Evolutionary conservation across 2,329 filamentous ascomycete genomes (phyloP), one percentile per base, ranked within the genome.

Genomic region (Cladosporium sp.): DNA sequence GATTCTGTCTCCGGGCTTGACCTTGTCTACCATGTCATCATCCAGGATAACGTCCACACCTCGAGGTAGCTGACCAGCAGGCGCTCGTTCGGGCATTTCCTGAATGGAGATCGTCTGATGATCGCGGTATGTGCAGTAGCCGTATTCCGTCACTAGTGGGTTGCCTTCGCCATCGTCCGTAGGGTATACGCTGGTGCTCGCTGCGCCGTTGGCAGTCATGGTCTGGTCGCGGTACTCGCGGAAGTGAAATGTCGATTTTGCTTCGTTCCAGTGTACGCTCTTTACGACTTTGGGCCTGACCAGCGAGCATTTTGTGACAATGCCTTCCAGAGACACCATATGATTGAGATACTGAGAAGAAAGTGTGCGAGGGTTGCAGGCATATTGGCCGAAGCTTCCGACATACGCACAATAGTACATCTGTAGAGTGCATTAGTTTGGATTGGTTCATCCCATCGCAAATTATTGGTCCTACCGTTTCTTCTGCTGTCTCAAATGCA

Each of bases 81-180:
- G 94, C 2, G 94, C 94, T 67, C 93, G 83, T 75, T 99, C 94
- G 0, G 94, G 94, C 94, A 99, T 99, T 78, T 99, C 94, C 76
- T 99, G 94, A 65, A 99, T 97, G 0, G 93, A 97, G 61, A 99
- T 91, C 15, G 90, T 96, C 74, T 99, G 94, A 72, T 99, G 94
- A 73, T 99, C 94, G 70, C 93, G 84, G 76, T 97, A 99, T 52
- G 89, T 94, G 73, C 88, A 95, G 77, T 95, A 93, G 22, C 94
- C 94, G 73, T 97, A 99, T 72, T 99, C 94, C 3, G 94, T 99
- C 60, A 91, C 84, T 19, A 99, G 82, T 76, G 93, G 89, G 70
- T 97, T 96, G 62, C 92, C 92, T 9, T 96, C 87, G 42, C 93
- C 92, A 70, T 97, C 93, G 70, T 96, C 89, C 65, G 92, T 91